Base-by-base conservation (phyloP, 2,329 filamentous ascomycete species). In the Alternaria infectoria region DNA sequence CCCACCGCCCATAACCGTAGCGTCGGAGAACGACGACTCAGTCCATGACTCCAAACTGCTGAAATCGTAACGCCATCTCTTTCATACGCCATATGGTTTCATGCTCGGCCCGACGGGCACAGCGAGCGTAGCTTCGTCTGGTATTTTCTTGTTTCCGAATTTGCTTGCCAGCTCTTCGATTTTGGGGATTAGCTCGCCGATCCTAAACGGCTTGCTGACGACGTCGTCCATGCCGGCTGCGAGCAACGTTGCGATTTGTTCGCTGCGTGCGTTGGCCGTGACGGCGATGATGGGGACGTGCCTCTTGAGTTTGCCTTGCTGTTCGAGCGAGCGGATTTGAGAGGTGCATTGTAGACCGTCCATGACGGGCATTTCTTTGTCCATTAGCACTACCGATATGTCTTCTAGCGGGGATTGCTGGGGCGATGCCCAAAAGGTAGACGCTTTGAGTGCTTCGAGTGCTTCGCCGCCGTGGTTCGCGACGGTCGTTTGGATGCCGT, bases 401-500 rank as follows among this genome's bases (percentile, higher is more conserved):
- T 78, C 70, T 7, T 32, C 36, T 2, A 36, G 12, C 2, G 49
- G n/a, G 10, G 49, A 54, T 2, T 52, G 8, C 65, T 46, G 11
- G 76, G 74, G 75, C 23, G 75, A 72, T 77, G 61, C 61, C 61
- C 81, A 84, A 66, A 81, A 84, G 2, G 76, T 80, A 2, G 81
- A 82, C 45, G 79, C 73, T 60, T 78, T 80, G 13, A 85, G 75
- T 13, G 75, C 72, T 26, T 83, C 82, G 4, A 85, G 76, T 6
- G 81, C 82, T 70, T 85, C 83, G 25, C 83, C 84, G 58, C 84
- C 83, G 66, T 85, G 83, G 62, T 85, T 85, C 12, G 83, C 83
- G 2, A 85, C 80, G 52, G 80, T 76, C 13, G 83, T 83, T 43
- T 79, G 74, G 52, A 82, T 83, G 54, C 83, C 83, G 5, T 81